Percentiles rank a stretch among this genome's conserved stretches.
These are phyloP conservation scores for Exserohilum turcica DNA, from an alignment of 2,329 filamentous ascomycete species.

Conservation along the genomic window DNA sequence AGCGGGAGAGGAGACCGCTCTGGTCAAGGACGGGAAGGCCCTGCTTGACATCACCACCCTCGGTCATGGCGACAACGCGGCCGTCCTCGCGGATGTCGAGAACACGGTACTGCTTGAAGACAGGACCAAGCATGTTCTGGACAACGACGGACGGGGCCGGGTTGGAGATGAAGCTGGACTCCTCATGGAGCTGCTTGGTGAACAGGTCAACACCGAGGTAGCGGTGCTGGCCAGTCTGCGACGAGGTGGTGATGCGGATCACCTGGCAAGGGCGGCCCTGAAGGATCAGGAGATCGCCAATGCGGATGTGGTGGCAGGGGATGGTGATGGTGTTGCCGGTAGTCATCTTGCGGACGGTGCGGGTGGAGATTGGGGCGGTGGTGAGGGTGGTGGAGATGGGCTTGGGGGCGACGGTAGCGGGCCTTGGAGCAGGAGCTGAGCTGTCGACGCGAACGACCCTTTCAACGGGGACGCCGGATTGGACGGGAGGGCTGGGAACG, in stretches of 20 bases:
- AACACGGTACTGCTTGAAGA: conserved; percentile 99
- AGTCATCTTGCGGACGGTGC: conserved; percentile 46
- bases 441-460: conserved; percentile 36
- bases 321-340: conserved; percentile 93
- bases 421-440: conserved; percentile 12
- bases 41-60: conserved; percentile 98
- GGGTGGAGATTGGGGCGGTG: conserved; percentile 14
- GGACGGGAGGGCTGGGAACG: conserved; percentile 41
- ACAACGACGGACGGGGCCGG: conserved; percentile 94
- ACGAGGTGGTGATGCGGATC: conserved; percentile 98
- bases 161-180: conserved; percentile 97
- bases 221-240: conserved; percentile 98
- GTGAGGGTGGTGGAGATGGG: conserved; percentile 60
- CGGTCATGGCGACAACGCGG: conserved; percentile 92
- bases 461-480: conserved; percentile 45
- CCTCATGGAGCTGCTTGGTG: conserved; percentile 99
- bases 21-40: conserved; percentile 91
- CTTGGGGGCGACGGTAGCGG: conserved; percentile 74
- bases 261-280: conserved; percentile 99
- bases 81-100: conserved; percentile 90
- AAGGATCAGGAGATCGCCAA: conserved; percentile 97
- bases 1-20: conserved; percentile 82
- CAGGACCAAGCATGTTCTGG: conserved; percentile 98
- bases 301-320: conserved; percentile 99
- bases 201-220: conserved; percentile 99